These are phyloP conservation scores for Aspergillus quadricinctus DNA, from an alignment of 2,329 filamentous ascomycete genomes.

Conservation along the genomic window DNA sequence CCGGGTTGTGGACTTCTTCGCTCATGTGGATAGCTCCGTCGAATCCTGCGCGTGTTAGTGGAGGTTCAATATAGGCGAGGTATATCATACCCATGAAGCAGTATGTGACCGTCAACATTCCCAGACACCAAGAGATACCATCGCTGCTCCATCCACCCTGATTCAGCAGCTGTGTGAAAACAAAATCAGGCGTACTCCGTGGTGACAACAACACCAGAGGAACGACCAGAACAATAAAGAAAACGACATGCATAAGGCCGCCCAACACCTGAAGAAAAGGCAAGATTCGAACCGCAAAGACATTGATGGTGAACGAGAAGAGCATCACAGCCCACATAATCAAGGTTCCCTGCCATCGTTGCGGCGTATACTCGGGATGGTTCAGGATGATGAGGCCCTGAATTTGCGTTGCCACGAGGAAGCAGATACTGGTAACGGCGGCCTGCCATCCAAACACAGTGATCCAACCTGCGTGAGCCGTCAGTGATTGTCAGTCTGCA, in stretches of 20 bases:
- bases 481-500: background rate
- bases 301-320: constrained; percentile 31
- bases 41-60: constrained; percentile 31
- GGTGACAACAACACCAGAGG: constrained; percentile 26
- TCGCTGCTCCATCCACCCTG: constrained; percentile 27
- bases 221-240: constrained; percentile 33
- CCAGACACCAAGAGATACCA: constrained; percentile 35
- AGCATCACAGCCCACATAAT: constrained; percentile 37
- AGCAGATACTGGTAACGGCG: constrained; percentile 30
- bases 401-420: constrained; percentile 33
- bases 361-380: constrained; percentile 27
- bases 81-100: constrained; percentile 11
- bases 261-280: constrained; percentile 37
- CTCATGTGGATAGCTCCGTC: constrained; percentile 49
- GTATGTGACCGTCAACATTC: constrained; percentile 32
- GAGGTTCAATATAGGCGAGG: background rate
- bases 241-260: constrained; percentile 22
- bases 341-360: constrained; percentile 38
- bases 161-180: constrained; percentile 23
- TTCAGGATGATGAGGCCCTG: constrained; percentile 30
- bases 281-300: background rate
- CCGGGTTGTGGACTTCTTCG: constrained; percentile 43
- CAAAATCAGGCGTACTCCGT: constrained; percentile 30
- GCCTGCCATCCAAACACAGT: constrained; percentile 42
- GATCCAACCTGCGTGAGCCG: constrained; percentile 30